Evolutionary conservation across 1,284 basidiomycete genomes (phyloP).

Genomic region (Serendipita sp.): DNA sequence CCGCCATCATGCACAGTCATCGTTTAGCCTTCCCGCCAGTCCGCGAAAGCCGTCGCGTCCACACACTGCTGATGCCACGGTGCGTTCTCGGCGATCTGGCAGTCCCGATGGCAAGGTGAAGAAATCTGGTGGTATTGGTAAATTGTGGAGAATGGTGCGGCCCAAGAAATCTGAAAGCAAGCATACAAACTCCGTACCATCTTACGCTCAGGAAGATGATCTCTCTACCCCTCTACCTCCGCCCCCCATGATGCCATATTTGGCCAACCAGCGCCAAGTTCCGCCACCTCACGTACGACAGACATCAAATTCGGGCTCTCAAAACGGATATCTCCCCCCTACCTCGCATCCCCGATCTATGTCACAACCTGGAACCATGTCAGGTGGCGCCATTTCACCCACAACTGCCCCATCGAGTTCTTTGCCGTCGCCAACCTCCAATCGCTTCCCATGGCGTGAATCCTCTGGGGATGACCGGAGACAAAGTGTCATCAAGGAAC

Average conservation of each 20-base stretch:
- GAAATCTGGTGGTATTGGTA: conserved; percentile 68
- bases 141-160: conserved; percentile 62
- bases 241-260: conserved; percentile 72
- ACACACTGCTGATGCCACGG: conserved; percentile 26
- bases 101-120: conserved; percentile 15
- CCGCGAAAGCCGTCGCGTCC: conserved; percentile 12
- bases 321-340: conserved; percentile 10
- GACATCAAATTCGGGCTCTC: conserved; percentile 37
- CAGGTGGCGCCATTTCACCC: conserved; percentile 39
- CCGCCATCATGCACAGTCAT: not conserved
- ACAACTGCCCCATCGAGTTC: conserved; percentile 57
- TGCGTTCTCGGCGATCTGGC: conserved; percentile 38
- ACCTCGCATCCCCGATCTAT: conserved; percentile 46
- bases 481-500: not conserved
- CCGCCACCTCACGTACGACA: conserved; percentile 31
- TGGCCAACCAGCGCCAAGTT: conserved; percentile 48
- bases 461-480: conserved; percentile 27
- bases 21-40: not conserved
- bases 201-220: conserved; percentile 37
- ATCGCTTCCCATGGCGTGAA: conserved; percentile 29
- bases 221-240: conserved; percentile 50
- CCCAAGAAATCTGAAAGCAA: not conserved
- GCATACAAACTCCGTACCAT: not conserved
- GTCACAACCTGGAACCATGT: conserved; percentile 35
- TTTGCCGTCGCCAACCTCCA: conserved; percentile 56